Percentiles rank a stretch among this genome's conserved stretches.
These are phyloP conservation scores for Cladosporium oxysporum DNA, from an alignment of 2,329 filamentous ascomycete genomes.

Conservation along the genomic window DNA sequence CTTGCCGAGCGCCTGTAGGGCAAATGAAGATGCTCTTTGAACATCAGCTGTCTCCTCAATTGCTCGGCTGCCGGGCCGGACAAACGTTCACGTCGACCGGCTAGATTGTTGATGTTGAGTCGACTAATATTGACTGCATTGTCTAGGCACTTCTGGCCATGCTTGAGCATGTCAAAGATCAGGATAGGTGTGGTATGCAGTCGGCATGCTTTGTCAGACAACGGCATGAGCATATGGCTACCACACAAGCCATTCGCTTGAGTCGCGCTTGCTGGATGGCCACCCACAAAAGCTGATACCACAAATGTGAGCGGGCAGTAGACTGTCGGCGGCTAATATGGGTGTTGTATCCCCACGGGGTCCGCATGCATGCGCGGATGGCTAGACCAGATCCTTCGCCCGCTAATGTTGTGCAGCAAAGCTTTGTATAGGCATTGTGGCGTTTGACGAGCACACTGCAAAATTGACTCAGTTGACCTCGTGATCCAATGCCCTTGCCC, in stretches of 20 bases:
- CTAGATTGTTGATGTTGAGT: background rate
- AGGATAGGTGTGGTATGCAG: background rate
- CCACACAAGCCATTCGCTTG: background rate
- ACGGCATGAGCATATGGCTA: background rate
- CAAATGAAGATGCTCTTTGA: background rate
- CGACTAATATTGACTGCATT: background rate
- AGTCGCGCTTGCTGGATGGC: background rate
- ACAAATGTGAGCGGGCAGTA: background rate
- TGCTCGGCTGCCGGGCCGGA: background rate
- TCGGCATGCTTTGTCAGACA: background rate
- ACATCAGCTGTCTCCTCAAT: background rate
- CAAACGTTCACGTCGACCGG: background rate
- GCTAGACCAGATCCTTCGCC: background rate
- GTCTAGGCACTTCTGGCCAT: background rate
- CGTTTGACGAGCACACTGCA: background rate
- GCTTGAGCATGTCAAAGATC: background rate
- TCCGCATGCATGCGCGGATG: background rate
- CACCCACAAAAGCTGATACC: background rate
- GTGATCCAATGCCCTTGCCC: background rate
- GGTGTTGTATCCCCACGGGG: background rate
- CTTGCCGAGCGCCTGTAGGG: background rate
- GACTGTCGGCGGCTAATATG: background rate
- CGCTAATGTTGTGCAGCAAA: background rate
- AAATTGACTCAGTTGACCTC: background rate
- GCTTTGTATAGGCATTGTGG: background rate